Percentiles rank a stretch among this genome's conserved stretches.
phyloP scores from a whole-genome alignment of 164 flowering plant species.

The Echeveria elegans region DNA sequence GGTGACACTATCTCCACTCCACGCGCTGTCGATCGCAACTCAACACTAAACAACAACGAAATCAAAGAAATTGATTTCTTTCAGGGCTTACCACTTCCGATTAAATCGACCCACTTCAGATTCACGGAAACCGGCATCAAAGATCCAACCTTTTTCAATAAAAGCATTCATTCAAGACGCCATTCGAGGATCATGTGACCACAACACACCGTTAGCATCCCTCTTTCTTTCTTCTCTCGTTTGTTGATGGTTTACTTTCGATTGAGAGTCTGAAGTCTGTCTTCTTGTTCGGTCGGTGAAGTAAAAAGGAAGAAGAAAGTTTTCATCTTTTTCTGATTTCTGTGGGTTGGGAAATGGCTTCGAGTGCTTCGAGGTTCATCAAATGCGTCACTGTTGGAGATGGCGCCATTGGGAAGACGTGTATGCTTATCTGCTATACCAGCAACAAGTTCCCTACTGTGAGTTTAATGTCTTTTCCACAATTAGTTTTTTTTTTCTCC shows the following conservation, averaged over 20 bases:
- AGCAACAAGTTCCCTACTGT: conserved; percentile 96
- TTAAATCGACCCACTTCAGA: not conserved
- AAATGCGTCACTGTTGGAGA: conserved; percentile 96
- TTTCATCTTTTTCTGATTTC: not conserved
- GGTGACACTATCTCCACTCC: not conserved
- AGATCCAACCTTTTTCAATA: conserved; percentile 1
- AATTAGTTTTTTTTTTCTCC: not conserved
- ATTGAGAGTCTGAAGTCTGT: not conserved
- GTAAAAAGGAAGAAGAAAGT: too few species aligned
- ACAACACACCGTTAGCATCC: too few species aligned
- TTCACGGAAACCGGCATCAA: not conserved
- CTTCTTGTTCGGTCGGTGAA: not conserved
- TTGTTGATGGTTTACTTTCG: not conserved
- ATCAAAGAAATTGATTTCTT: not conserved
- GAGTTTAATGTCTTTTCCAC: conserved; percentile 10
- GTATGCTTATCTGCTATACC: conserved; percentile 93
- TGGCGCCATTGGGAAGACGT: conserved; percentile 97
- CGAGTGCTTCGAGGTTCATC: conserved; percentile 78
- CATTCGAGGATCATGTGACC: conserved; percentile 1
- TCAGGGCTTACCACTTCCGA: not conserved
- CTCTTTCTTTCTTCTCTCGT: too few species aligned
- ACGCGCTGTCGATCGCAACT: not conserved
- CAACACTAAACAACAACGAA: not conserved
- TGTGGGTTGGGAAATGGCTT: conserved; percentile 35
- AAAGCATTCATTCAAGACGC: not conserved